Conservation (phyloP, 495 filamentous ascomycete genomes). For the Penicillium odoratum region DNA sequence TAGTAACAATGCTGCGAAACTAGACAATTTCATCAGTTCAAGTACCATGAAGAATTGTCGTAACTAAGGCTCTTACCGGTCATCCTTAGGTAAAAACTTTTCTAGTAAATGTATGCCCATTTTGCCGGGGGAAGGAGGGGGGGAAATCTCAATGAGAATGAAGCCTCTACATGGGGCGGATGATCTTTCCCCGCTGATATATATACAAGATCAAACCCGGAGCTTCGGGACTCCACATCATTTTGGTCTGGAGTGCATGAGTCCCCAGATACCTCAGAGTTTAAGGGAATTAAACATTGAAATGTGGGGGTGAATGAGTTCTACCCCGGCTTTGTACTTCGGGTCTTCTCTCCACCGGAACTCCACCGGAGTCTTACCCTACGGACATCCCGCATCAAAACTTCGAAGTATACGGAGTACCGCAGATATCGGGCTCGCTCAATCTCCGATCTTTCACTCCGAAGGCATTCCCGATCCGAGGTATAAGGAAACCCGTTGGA, state of each 20-base stretch:
- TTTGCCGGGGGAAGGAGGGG: background rate
- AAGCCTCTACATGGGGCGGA: background rate
- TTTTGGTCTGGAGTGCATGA: conserved; percentile 5
- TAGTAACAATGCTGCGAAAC: conserved; percentile 31
- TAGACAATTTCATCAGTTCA: background rate
- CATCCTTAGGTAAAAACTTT: conserved; percentile 32
- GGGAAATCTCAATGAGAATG: background rate
- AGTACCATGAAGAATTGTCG: too few species aligned
- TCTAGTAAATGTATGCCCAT: conserved; percentile 27
- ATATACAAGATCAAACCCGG: conserved; percentile 7
- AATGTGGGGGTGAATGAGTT: background rate
- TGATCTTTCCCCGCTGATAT: conserved; percentile 1
- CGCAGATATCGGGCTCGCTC: conserved; percentile 5
- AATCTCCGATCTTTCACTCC: conserved; percentile 10
- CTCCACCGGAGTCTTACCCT: conserved; percentile 22
- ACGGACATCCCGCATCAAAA: conserved; percentile 14
- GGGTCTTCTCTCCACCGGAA: conserved; percentile 14
- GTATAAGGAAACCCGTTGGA: conserved; percentile 4
- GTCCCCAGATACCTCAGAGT: background rate
- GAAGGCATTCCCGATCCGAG: background rate
- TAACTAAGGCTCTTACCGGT: conserved; percentile 20
- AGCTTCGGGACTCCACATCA: conserved; percentile 18
- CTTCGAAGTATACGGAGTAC: background rate
- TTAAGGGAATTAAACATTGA: background rate
- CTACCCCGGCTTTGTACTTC: background rate